These are phyloP conservation scores for Ascochyta rabiei DNA, from an alignment of 2,329 filamentous ascomycete species.

Conservation along the genomic window DNA sequence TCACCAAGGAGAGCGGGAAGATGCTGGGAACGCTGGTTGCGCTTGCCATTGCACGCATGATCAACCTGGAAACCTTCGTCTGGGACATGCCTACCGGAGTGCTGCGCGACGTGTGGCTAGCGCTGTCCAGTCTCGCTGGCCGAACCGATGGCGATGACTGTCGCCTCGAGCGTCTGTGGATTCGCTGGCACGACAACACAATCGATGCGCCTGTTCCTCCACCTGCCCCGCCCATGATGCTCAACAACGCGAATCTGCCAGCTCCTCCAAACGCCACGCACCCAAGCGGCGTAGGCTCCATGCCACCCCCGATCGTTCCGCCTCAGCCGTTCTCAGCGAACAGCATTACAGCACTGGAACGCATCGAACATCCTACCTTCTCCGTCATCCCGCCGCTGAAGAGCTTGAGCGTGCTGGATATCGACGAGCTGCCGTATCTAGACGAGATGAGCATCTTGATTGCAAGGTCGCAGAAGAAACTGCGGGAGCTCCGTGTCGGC, in stretches of 20 bases:
- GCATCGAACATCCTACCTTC: conserved; percentile 79
- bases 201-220: conserved; percentile 49
- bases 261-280: conserved; percentile 48
- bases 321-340: conserved; percentile 37
- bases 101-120: conserved; percentile 79
- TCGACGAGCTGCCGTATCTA: conserved; percentile 81
- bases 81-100: conserved; percentile 93
- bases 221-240: conserved; percentile 46
- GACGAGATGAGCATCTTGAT: conserved; percentile 83
- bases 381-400: conserved; percentile 77
- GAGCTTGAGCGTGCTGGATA: conserved; percentile 77
- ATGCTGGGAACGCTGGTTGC: conserved; percentile 87
- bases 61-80: conserved; percentile 78
- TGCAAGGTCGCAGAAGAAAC: conserved; percentile 67
- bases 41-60: conserved; percentile 79
- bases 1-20: conserved; percentile 82
- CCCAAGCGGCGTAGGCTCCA: conserved; percentile 41
- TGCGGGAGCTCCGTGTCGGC: conserved; percentile 76
- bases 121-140: conserved; percentile 73
- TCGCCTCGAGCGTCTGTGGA: conserved; percentile 75
- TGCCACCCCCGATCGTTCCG: conserved; percentile 41
- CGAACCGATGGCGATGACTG: conserved; percentile 64
- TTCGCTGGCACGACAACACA: conserved; percentile 82
- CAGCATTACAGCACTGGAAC: conserved; percentile 48
- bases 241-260: conserved; percentile 45